Evolutionary conservation across 441 rosid genomes (phyloP).

Genomic region (Croton setiger): DNA sequence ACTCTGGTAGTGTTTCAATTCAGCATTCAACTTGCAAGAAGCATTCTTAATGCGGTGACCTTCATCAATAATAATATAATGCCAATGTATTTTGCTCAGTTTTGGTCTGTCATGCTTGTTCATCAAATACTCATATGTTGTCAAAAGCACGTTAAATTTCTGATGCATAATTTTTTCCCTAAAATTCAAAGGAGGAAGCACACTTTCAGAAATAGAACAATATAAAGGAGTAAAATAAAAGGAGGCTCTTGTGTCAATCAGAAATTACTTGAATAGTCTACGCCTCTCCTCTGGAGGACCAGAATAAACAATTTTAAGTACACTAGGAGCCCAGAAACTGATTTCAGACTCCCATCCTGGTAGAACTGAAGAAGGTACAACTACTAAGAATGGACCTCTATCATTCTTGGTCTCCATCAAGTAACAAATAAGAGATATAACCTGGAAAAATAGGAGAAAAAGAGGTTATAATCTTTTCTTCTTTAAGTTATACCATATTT

Average conservation of each 20-base stretch:
- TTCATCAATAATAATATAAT: constrained; percentile 91
- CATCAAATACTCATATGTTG: constrained; percentile 95
- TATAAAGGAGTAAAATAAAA: constrained; percentile 10
- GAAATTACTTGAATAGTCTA: constrained; percentile 73
- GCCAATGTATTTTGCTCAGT: constrained; percentile 88
- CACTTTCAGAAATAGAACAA: constrained; percentile 18
- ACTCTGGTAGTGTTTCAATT: constrained; percentile 85
- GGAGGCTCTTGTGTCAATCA: constrained; percentile 10
- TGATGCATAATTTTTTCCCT: constrained; percentile 90
- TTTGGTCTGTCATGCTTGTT: constrained; percentile 98
- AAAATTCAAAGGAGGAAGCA: constrained; percentile 30
- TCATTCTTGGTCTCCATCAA: constrained; percentile 94
- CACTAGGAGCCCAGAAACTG: constrained; percentile 80
- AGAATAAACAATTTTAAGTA: constrained; percentile 71
- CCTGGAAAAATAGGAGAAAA: constrained; percentile 36
- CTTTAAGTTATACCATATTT: neutral
- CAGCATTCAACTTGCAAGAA: constrained; percentile 96
- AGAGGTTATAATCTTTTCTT: neutral
- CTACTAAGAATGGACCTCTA: constrained; percentile 94
- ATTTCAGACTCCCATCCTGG: constrained; percentile 96
- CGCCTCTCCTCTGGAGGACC: constrained; percentile 98
- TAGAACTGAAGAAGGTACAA: constrained; percentile 94
- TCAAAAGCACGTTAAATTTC: constrained; percentile 88
- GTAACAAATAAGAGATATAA: constrained; percentile 86
- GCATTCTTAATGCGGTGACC: constrained; percentile 98